These are phyloP conservation scores for Dactylellina cionopaga DNA, from an alignment of 2,329 filamentous ascomycete species.

Conservation along the genomic window DNA sequence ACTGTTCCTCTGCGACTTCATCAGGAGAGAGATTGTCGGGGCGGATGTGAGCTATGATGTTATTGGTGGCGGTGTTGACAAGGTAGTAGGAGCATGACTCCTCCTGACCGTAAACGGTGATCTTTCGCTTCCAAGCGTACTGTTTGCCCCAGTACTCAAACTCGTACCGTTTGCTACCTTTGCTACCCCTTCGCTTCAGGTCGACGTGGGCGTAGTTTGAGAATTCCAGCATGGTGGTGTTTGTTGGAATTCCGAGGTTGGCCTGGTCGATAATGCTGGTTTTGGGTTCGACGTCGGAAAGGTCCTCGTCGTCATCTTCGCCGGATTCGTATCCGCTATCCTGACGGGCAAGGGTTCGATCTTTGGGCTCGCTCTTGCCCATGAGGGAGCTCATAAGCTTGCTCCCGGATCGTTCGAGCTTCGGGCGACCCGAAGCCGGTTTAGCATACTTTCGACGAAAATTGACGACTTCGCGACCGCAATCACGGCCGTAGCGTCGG, in stretches of 20 bases:
- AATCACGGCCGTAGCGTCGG: slow-evolving; percentile 89
- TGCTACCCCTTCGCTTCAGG: slow-evolving; percentile 74
- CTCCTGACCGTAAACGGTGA: slow-evolving; percentile 64
- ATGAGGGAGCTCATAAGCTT: slow-evolving; percentile 69
- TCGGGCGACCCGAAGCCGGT: slow-evolving; percentile 65
- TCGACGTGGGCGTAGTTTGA: slow-evolving; percentile 96
- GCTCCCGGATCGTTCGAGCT: slow-evolving; percentile 69
- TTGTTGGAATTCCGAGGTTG: slow-evolving; percentile 68
- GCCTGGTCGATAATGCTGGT: slow-evolving; percentile 58
- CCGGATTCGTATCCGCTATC: slow-evolving; percentile 70
- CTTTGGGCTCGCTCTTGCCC: slow-evolving; percentile 67
- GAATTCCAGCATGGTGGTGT: slow-evolving; percentile 89
- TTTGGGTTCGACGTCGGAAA: slow-evolving; percentile 53
- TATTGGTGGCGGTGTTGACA: slow-evolving; percentile 72
- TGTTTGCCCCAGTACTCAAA: slow-evolving; percentile 92
- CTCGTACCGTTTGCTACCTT: slow-evolving; percentile 79
- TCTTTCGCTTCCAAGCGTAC: slow-evolving; percentile 83
- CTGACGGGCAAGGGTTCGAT: slow-evolving; percentile 65
- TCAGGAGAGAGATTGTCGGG: slow-evolving; percentile 78
- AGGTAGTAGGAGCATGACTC: slow-evolving; percentile 81
- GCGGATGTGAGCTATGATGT: slow-evolving; percentile 82
- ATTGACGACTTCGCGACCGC: slow-evolving; percentile 90
- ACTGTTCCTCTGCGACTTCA: slow-evolving; percentile 76
- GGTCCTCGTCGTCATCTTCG: slow-evolving; percentile 61
- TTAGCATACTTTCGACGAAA: slow-evolving; percentile 76